Evolutionary conservation across 495 filamentous ascomycete genomes (phyloP).

Genomic region (Parathielavia hyrcaniae): DNA sequence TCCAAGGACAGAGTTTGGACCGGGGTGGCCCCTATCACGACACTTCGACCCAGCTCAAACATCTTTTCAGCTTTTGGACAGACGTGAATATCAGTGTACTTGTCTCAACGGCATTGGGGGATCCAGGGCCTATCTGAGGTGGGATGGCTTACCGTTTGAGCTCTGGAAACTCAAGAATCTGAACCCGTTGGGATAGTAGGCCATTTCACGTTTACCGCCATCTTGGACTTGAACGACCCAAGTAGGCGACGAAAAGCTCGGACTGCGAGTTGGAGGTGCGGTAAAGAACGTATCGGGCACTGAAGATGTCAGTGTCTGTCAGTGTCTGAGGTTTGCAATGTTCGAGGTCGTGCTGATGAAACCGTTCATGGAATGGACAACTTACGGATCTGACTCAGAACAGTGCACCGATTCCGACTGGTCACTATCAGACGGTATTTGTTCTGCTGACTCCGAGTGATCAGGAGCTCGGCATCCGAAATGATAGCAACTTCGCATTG

Average conservation of each 20-base stretch:
- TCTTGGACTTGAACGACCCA: slow-evolving; percentile 4
- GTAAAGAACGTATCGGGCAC: slow-evolving; percentile 9
- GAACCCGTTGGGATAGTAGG: slow-evolving; percentile 20
- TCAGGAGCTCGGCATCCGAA: slow-evolving; percentile 20
- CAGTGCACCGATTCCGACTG: slow-evolving; percentile 24
- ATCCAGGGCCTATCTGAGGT: no score
- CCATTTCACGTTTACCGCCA: slow-evolving; percentile 18
- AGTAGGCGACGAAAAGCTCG: not conserved
- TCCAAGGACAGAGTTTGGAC: not conserved
- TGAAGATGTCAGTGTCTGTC: not conserved
- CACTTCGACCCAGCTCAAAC: slow-evolving; percentile 13
- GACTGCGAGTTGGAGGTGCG: no score
- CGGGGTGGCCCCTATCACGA: not conserved
- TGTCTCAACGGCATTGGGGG: no score
- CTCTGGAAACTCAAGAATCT: slow-evolving; percentile 21
- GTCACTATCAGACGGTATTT: slow-evolving; percentile 19
- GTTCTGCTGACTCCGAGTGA: slow-evolving; percentile 8
- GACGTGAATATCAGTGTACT: no score
- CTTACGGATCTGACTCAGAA: slow-evolving; percentile 22
- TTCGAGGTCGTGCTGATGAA: no score
- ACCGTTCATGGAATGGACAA: not conserved
- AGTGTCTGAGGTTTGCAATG: not conserved
- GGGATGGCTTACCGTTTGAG: slow-evolving; percentile 13
- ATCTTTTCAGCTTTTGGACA: slow-evolving; percentile 16
- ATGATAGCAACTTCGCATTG: slow-evolving; percentile 23